Base-by-base conservation (phyloP, 106 monocot species). In the Triglochin maritima region DNA sequence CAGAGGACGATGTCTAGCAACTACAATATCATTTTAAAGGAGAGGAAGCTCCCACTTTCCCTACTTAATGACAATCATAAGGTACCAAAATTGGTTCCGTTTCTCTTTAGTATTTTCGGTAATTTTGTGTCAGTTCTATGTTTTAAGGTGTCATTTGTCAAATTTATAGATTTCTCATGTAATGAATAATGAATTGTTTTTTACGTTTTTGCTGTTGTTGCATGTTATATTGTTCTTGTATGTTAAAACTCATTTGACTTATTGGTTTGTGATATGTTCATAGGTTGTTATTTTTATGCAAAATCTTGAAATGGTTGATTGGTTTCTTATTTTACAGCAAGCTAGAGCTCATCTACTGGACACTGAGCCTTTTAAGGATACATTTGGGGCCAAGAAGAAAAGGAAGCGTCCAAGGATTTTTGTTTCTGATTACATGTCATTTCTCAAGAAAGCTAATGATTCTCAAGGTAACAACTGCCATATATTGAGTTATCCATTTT, bases 31-130 rank as follows among this genome's bases (percentile, higher is more conserved):
- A 87, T 90, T 49, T 46, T 96, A 55, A 90, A 90, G 69, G 87
- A 84, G 64, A 85, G 80, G 78, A 96, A 85, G 47, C 75, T 96
- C 29, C 95, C 95, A 47, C 68, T 96, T 54, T 87, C 95, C 9
- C 90, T 96, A 78, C 71, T 96, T 13, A 79, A 79, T 59, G 95
- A 96, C 72, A 81, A 87, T 72, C 81, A 96, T 58, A 96, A 96
- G 95, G 95, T 90, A 65, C 52, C 11, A 11, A 52, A 52, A 52
- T 11, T 8, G 52, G 11, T 52, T 52, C 52, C 11, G 11, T 8
- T 8, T 52, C 9, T 11, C 11, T 52, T 52, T 11, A 8, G 2
- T 52, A 52, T 8, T 11, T 11, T 52, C 2, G 52, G 52, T 52
- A 52, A 52, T 8, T 52, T 52, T 52, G 7, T 8, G 7, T 52